Evolutionary conservation across 805 yeast species (phyloP).

Genomic region (Candida michaelii): DNA sequence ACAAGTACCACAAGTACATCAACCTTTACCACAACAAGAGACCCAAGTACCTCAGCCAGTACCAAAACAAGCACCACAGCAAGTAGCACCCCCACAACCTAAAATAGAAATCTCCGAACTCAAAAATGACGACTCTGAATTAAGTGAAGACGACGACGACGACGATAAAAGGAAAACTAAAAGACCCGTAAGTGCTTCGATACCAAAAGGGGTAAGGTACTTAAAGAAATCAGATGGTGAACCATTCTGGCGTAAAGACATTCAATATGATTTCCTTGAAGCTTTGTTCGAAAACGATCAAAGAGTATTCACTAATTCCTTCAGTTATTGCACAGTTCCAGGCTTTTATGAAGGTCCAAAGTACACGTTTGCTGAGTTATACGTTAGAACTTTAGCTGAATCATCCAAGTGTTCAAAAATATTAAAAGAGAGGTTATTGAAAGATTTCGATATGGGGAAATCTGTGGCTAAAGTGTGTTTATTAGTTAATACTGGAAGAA

Average conservation of each 20-base stretch:
- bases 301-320: slow-evolving; percentile 68
- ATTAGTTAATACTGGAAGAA: slow-evolving; percentile 86
- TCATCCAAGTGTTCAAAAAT: slow-evolving; percentile 82
- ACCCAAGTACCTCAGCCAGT: too few species aligned
- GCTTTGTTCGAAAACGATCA: slow-evolving; percentile 62
- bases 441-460: slow-evolving; percentile 60
- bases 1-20: not conserved
- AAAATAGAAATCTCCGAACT: not conserved
- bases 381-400: slow-evolving; percentile 77
- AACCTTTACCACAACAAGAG: too few species aligned
- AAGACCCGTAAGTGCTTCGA: slow-evolving; percentile 18
- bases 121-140: slow-evolving; percentile 7
- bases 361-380: slow-evolving; percentile 79
- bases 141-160: slow-evolving; percentile 15
- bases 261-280: slow-evolving; percentile 76
- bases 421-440: slow-evolving; percentile 70
- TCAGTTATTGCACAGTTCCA: slow-evolving; percentile 40
- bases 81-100: not conserved
- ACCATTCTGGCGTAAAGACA: slow-evolving; percentile 84
- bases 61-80: not conserved
- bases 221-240: slow-evolving; percentile 90
- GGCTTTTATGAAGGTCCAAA: slow-evolving; percentile 41
- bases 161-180: slow-evolving; percentile 18
- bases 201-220: slow-evolving; percentile 48
- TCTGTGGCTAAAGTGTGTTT: slow-evolving; percentile 81